Percentiles rank a stretch among this genome's conserved stretches.
phyloP scores from a whole-genome alignment of 768 basidiomycete genomes.

The Phaeotremella fagi region DNA sequence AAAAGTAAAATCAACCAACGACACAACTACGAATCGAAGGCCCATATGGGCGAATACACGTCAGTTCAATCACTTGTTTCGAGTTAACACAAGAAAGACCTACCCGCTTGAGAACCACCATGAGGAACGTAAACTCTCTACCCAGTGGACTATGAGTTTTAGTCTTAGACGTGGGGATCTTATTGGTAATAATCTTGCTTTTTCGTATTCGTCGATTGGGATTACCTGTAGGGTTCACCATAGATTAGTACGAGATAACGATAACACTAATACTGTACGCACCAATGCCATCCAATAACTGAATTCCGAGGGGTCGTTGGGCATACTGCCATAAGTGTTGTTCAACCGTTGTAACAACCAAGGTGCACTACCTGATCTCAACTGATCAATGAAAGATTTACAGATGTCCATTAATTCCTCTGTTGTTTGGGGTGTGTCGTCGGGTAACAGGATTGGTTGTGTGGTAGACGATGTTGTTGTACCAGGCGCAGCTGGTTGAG shows the following conservation, averaged over 20 bases:
- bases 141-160: slow-evolving; percentile 87
- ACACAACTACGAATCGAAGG: slow-evolving; percentile 12
- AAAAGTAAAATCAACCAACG: slow-evolving; percentile 7
- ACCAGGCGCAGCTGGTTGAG: background rate
- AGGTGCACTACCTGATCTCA: slow-evolving; percentile 69
- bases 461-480: background rate
- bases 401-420: slow-evolving; percentile 60
- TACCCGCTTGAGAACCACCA: slow-evolving; percentile 44
- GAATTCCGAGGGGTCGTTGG: slow-evolving; percentile 64
- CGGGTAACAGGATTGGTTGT: background rate
- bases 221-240: slow-evolving; percentile 53
- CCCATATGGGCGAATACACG: background rate
- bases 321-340: slow-evolving; percentile 71
- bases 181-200: slow-evolving; percentile 71
- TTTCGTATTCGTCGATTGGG: slow-evolving; percentile 85
- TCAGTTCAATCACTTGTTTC: background rate
- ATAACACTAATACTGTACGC: slow-evolving; percentile 25
- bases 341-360: slow-evolving; percentile 89
- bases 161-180: slow-evolving; percentile 71
- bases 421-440: slow-evolving; percentile 50
- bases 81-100: background rate
- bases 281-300: slow-evolving; percentile 84
- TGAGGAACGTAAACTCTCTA: slow-evolving; percentile 61
- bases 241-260: background rate
- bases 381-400: slow-evolving; percentile 59